phyloP scores from a whole-genome alignment of 768 basidiomycete genomes.

The Paxillus involutus region DNA sequence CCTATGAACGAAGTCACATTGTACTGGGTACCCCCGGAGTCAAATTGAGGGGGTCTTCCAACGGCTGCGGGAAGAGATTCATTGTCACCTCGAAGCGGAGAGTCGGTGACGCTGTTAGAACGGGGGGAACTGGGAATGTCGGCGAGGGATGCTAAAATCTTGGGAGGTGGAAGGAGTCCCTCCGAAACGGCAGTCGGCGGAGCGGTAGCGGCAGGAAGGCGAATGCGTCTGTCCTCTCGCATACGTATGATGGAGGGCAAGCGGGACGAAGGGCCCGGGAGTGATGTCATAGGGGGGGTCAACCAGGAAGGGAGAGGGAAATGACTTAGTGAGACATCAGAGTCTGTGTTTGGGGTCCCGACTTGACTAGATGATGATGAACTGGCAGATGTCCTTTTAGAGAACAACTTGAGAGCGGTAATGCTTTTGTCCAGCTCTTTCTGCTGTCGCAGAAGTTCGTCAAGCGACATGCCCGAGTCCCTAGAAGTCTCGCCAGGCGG shows the following conservation, averaged over 20 bases:
- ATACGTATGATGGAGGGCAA: conserved; percentile 17
- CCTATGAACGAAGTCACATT: conserved; percentile 82
- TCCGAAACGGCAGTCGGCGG: conserved; percentile 7
- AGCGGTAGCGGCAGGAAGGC: conserved; percentile 4
- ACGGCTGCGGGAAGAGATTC: conserved; percentile 10
- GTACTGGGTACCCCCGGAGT: conserved; percentile 55
- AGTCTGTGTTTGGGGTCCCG: conserved; percentile 15
- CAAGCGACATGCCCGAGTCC: conserved; percentile 38
- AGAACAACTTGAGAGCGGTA: conserved; percentile 51
- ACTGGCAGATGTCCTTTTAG: conserved; percentile 25
- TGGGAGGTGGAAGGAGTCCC: conserved; percentile 13
- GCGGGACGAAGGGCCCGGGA: conserved; percentile 10
- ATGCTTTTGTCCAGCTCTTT: conserved; percentile 65
- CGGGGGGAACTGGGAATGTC: conserved; percentile 20
- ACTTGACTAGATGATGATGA: conserved; percentile 36
- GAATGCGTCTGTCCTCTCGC: conserved; percentile 21
- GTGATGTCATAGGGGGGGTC: conserved; percentile 15
- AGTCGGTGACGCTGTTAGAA: conserved; percentile 16
- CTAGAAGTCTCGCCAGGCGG: conserved; percentile 3
- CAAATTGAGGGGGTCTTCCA: conserved; percentile 23
- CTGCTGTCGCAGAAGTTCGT: conserved; percentile 59
- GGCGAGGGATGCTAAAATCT: conserved; percentile 20
- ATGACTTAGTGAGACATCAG: conserved; percentile 67
- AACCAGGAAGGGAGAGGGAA: conserved; percentile 64
- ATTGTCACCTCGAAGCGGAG: conserved; percentile 14